Evolutionary conservation across 306 rosid species (phyloP), one percentile per base, ranked within the genome.

Genomic region (Lotus japonicus): DNA sequence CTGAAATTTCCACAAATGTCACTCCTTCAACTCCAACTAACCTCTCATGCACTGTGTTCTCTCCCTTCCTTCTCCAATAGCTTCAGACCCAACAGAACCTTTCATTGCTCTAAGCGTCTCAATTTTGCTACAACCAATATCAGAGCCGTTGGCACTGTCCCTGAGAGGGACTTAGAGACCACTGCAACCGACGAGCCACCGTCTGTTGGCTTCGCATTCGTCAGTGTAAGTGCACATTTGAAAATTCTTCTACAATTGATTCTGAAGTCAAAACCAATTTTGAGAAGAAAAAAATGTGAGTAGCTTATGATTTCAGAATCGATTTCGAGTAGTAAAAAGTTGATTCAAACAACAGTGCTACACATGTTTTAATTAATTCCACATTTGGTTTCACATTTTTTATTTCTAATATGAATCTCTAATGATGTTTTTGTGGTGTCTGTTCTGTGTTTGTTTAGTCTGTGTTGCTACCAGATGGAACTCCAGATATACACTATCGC

Each of bases 391-490:
- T 23, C 62, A 17, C 35, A 59, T 44, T 28, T 9, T 8, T 19
- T 0, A 2, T 11, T 45, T 23, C 14, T 60, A 11, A 41, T 28
- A 42, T 44, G 33, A 31, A 54, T 23, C 5, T 66, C 57, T 42
- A 43, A 48, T 41, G 62, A n/a, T 54, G 43, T 41, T 41, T 56
- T 44, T 21, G 36, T 31, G 33, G 33, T 26, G 33, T 26, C 33
- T 26, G 3, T 26, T 26, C 23, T 21, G 31, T 26, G 31, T 11
- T 33, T 43, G 39, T 2, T 55, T 68, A 94, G 99, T 82, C 99
- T 48, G 96, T 88, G 28, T 74, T 94, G 76, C 91, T 90, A 9
- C 99, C 97, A 28, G 97, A 94, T 84, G 90, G 91, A 69, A 90
- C 89, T n/a, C 92, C 95, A 14, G 96, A 94, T 70, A 78, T 90